Conservation (phyloP, 176 grass and related monocot genomes). For the Paspalum notatum region DNA sequence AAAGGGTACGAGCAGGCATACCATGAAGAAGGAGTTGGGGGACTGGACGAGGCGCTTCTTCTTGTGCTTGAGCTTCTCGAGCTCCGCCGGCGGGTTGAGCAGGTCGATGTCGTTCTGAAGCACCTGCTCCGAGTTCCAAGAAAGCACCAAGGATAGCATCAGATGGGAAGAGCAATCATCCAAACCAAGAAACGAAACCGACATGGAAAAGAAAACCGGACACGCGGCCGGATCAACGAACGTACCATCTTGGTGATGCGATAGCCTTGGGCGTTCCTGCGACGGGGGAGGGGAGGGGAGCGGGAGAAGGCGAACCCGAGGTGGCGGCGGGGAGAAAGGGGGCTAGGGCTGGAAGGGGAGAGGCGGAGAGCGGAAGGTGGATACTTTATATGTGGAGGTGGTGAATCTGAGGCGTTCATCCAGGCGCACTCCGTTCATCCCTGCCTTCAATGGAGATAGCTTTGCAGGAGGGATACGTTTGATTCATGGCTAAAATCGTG, state of each 20-base stretch:
- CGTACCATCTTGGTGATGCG: slow-evolving; percentile 34
- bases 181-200: not conserved
- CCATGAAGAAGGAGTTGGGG: slow-evolving; percentile 90
- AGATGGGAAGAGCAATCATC: not conserved
- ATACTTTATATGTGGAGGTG: not conserved
- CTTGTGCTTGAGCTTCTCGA: slow-evolving; percentile 92
- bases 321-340: not conserved
- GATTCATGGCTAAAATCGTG: too few relatives aligned
- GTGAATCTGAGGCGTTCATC: slow-evolving; percentile 24
- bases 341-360: slow-evolving; percentile 16
- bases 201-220: not conserved
- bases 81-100: slow-evolving; percentile 77
- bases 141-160: not conserved
- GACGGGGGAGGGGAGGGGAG: not conserved
- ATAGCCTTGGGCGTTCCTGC: not conserved
- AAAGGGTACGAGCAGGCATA: not conserved
- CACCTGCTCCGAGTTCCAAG: slow-evolving; percentile 43
- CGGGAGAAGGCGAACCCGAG: not conserved
- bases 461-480: too few relatives aligned
- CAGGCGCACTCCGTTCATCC: not conserved
- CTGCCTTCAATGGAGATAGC: not conserved
- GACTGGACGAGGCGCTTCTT: slow-evolving; percentile 93
- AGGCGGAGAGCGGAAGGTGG: not conserved
- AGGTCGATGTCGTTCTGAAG: slow-evolving; percentile 87
- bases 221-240: not conserved